Percentiles rank a stretch among this genome's conserved stretches.
phyloP scores from a whole-genome alignment of 805 yeast genomes.

The Candida berthetii region DNA sequence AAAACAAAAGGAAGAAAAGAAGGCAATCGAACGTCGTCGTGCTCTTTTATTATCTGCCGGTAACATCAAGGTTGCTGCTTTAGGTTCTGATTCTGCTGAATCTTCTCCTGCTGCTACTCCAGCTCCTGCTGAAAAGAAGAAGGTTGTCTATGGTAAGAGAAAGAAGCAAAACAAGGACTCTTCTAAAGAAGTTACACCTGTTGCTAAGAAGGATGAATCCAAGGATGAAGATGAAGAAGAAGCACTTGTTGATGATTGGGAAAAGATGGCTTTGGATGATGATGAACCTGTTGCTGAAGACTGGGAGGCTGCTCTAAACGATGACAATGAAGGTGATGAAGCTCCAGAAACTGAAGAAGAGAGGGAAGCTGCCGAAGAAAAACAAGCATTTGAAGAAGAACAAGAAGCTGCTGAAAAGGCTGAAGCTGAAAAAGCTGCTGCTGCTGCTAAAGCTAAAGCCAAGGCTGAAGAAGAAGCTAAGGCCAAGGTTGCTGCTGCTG shows the following conservation, averaged over 20 bases:
- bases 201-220: conserved; percentile 18
- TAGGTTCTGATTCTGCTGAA: conserved; percentile 30
- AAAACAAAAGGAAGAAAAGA: conserved; percentile 93
- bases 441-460: conserved; percentile 21
- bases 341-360: conserved; percentile 17
- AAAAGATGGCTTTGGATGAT: conserved; percentile 55
- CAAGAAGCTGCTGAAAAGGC: conserved; percentile 20
- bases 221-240: conserved; percentile 28
- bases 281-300: conserved; percentile 47
- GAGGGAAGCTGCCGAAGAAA: conserved; percentile 16
- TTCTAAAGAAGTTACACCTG: conserved; percentile 14
- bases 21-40: conserved; percentile 80
- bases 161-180: conserved; percentile 41
- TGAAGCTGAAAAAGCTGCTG: conserved; percentile 8
- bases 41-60: conserved; percentile 74
- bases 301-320: conserved; percentile 41
- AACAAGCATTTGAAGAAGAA: conserved; percentile 25
- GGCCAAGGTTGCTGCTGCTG: conserved; percentile 17
- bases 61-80: conserved; percentile 69
- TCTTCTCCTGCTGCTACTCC: conserved; percentile 6
- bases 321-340: conserved; percentile 12
- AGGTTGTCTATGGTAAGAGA: conserved; percentile 65
- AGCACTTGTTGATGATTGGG: conserved; percentile 82
- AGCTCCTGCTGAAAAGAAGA: conserved; percentile 44
- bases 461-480: conserved; percentile 20